A percentile compares a stretch with the other conserved stretches of the same genome.
Evolutionary conservation across 2,329 filamentous ascomycete species (phyloP).

Genomic region (Fusarium caatingaense): DNA sequence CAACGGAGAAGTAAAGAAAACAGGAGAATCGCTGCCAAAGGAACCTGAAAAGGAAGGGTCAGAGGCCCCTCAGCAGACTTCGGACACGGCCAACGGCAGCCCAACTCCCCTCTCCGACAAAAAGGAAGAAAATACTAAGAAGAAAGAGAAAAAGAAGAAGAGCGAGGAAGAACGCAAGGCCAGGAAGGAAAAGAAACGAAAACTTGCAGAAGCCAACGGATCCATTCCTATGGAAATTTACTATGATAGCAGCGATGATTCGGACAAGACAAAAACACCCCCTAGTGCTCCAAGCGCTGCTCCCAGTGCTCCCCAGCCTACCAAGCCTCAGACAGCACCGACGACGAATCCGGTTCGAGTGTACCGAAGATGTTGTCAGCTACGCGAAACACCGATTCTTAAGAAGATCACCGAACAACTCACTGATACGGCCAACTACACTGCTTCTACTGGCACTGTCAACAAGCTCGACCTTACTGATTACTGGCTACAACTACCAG

Average conservation of each 20-base stretch:
- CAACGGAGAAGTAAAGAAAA: constrained; percentile 54
- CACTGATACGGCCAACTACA: constrained; percentile 73
- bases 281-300: constrained; percentile 2
- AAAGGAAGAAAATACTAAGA: constrained; percentile 67
- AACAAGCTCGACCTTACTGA: constrained; percentile 85
- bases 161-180: constrained; percentile 94
- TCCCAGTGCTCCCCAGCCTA: constrained; percentile 22
- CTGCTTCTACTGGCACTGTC: constrained; percentile 78
- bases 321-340: constrained; percentile 61
- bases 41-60: constrained; percentile 54
- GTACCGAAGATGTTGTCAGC: constrained; percentile 92
- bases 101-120: constrained; percentile 38
- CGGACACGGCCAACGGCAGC: constrained; percentile 42
- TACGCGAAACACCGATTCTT: constrained; percentile 90
- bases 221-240: constrained; percentile 85
- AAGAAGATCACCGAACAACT: constrained; percentile 94
- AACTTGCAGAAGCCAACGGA: constrained; percentile 88
- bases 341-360: constrained; percentile 93
- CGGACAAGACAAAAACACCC: constrained; percentile 45
- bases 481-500: constrained; percentile 83
- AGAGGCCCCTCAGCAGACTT: constrained; percentile 41
- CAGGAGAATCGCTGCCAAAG: constrained; percentile 54
- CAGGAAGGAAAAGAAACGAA: constrained; percentile 87
- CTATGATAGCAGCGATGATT: constrained; percentile 74
- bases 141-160: constrained; percentile 96